Evolutionary conservation across 768 basidiomycete genomes (phyloP).

Genomic region (Royoungia palumana): DNA sequence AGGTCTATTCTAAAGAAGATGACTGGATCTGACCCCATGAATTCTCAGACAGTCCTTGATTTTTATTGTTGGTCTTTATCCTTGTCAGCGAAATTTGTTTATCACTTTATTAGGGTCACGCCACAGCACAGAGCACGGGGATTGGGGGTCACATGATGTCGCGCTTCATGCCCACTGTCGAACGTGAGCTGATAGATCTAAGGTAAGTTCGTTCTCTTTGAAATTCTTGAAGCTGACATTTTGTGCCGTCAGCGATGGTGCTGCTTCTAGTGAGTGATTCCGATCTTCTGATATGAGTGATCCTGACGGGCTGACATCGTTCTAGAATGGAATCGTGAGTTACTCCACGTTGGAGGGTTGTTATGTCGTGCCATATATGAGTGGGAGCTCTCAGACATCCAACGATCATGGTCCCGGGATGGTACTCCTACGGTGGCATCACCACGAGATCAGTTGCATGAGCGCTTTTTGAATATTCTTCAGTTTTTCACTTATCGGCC

Average conservation of each 20-base stretch:
- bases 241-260: neutral
- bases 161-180: conserved; percentile 8
- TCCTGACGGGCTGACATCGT: neutral
- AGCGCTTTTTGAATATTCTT: too few relatives aligned
- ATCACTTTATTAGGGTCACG: conserved; percentile 3
- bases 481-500: neutral
- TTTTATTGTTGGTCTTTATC: conserved; percentile 64
- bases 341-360: conserved; percentile 80
- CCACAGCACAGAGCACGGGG: conserved; percentile 10
- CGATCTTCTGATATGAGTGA: neutral
- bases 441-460: neutral
- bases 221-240: neutral
- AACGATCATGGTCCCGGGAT: conserved; percentile 13
- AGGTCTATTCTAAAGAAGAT: too few relatives aligned
- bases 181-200: conserved; percentile 13
- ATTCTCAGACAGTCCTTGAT: conserved; percentile 29
- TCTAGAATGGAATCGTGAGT: conserved; percentile 84
- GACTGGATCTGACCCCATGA: too few relatives aligned
- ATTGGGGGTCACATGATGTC: conserved; percentile 13
- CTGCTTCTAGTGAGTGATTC: conserved; percentile 50
- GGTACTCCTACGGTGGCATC: neutral
- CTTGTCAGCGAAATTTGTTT: too few relatives aligned
- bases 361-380: conserved; percentile 82
- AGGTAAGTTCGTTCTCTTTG: neutral
- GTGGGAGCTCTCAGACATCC: conserved; percentile 62